Percentiles rank a stretch among this genome's conserved stretches.
Evolutionary conservation across 306 rosid species (phyloP).

Genomic region (Carpinus viminea): DNA sequence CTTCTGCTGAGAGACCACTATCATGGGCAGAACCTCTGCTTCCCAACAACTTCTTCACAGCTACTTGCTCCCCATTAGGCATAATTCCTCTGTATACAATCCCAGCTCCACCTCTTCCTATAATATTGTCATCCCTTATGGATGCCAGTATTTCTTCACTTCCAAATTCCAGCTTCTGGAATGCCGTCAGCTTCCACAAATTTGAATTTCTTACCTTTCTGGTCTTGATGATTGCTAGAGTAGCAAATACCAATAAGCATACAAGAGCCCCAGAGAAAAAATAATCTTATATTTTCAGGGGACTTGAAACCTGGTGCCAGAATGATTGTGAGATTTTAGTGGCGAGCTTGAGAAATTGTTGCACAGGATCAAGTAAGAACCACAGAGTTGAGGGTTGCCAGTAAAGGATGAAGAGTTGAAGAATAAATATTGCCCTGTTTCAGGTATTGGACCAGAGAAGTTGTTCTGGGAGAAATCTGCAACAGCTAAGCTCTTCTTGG

Average conservation of each 20-base stretch:
- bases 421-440: slow-evolving; percentile 58
- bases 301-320: slow-evolving; percentile 36
- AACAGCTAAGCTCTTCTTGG: slow-evolving; percentile 70
- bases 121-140: slow-evolving; percentile 73
- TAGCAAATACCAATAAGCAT: slow-evolving; percentile 71
- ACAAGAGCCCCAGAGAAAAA: slow-evolving; percentile 66
- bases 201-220: slow-evolving; percentile 49
- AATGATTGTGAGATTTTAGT: slow-evolving; percentile 27
- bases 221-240: slow-evolving; percentile 62
- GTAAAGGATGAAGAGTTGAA: slow-evolving; percentile 69
- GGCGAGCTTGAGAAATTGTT: slow-evolving; percentile 36
- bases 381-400: slow-evolving; percentile 80
- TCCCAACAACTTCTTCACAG: slow-evolving; percentile 77
- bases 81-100: slow-evolving; percentile 74
- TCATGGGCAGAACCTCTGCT: slow-evolving; percentile 83
- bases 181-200: slow-evolving; percentile 80
- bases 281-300: slow-evolving; percentile 65
- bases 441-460: slow-evolving; percentile 79
- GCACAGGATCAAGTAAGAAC: slow-evolving; percentile 57
- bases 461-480: slow-evolving; percentile 84
- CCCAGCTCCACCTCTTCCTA: slow-evolving; percentile 97
- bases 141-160: slow-evolving; percentile 72
- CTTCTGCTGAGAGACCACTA: slow-evolving; percentile 82
- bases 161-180: slow-evolving; percentile 75
- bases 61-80: slow-evolving; percentile 79